Base-by-base conservation (phyloP, 495 filamentous ascomycete species). In the Amniculicola lignicola region DNA sequence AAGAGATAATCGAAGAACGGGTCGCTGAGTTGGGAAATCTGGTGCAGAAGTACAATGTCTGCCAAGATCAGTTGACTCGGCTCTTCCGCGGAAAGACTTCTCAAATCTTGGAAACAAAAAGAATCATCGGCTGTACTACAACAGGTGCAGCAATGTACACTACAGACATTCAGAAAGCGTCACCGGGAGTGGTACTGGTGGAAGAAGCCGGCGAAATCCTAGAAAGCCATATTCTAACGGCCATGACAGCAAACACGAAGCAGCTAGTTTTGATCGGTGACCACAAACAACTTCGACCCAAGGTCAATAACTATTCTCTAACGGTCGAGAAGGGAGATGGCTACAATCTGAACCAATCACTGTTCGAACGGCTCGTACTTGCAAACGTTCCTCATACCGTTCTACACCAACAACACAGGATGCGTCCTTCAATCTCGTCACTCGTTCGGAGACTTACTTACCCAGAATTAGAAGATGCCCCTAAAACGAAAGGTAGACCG, bases 141-240 rank as follows among this genome's bases (percentile, higher is more conserved):
- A 90, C 84, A 0, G 85, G 70, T 2, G 86, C 87, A 0, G 86
- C 88, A 2, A 88, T 78, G 64, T 78, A 85, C 54, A 58, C 70
- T 2, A 59, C 74, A 6, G 72, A 79, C 25, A 66, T 92, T 6
- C 72, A 73, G 37, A 67, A 68, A 3, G 77, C 78, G 3, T 50
- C 47, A 0, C 80, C 81, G 0, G 78, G 79, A 15, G 71, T 85
- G 4, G 61, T 88, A 21, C 61, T 92, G 0, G 78, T 89, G 0
- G 88, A 93, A 64, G 88, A 93, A 61, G 87, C 87, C 2, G 87
- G 88, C 5, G 88, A 93, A 59, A 86, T 90, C 21, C 67, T 90
- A 1, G 88, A 93, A 62, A 78, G 74, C 19, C 83, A 91, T 61
- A 73, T 90, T 29, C 65, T 91, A 0, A 83, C 86, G 0, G 79